A percentile compares a stretch with the other conserved stretches of the same genome.
phyloP scores from a whole-genome alignment of 495 filamentous ascomycete genomes.

The Paragyromitra xinjiangensis region DNA sequence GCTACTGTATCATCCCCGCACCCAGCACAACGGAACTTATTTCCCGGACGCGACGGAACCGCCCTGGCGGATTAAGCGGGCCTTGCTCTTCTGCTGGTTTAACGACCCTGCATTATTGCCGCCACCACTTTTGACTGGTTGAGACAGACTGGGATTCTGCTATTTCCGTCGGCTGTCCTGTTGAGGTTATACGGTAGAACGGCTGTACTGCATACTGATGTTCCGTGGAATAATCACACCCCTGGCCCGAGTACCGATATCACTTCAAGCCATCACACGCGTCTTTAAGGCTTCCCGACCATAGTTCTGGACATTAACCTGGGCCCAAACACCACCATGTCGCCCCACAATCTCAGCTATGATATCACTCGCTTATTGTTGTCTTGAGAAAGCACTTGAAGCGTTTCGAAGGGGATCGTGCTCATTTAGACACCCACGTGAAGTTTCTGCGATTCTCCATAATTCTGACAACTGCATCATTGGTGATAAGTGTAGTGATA shows the following conservation, averaged over 20 bases:
- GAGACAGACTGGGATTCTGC: not conserved
- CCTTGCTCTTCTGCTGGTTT: not conserved
- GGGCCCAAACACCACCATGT: not conserved
- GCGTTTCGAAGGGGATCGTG: constrained; percentile 12
- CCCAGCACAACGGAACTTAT: not conserved
- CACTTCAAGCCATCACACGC: not conserved
- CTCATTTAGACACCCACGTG: not conserved
- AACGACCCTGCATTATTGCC: not conserved
- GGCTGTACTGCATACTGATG: not conserved
- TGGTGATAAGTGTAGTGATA: not conserved
- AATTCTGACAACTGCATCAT: not conserved
- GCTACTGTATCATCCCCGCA: not conserved
- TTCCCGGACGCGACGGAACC: not conserved
- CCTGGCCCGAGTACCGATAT: constrained; percentile 1
- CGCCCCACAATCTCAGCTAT: not conserved
- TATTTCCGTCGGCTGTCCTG: not conserved
- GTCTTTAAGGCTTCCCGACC: not conserved
- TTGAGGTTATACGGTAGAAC: not conserved
- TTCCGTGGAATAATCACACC: not conserved
- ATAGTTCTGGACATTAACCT: not conserved
- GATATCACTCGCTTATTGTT: not conserved
- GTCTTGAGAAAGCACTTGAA: not conserved
- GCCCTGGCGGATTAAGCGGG: constrained; percentile 7
- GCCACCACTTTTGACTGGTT: not conserved
- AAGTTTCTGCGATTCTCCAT: not conserved